These are phyloP conservation scores for Tulasnella sp. DNA, from an alignment of 768 basidiomycete genomes.

Conservation along the genomic window DNA sequence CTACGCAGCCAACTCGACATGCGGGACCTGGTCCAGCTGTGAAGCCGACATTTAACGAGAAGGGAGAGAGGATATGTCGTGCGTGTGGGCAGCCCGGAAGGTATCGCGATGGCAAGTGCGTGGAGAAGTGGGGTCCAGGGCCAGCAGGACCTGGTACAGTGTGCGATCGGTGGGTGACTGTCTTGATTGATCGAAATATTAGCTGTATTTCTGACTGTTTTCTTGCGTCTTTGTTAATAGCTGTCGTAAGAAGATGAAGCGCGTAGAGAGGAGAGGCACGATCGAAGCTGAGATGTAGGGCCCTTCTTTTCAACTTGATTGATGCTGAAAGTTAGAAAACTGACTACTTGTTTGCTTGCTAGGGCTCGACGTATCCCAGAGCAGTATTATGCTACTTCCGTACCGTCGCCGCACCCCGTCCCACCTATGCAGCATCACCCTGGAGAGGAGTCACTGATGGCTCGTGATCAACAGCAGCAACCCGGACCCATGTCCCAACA, in stretches of 20 bases:
- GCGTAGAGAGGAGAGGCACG: slow-evolving; percentile 56
- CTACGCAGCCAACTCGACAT: neutral
- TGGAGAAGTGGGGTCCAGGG: slow-evolving; percentile 82
- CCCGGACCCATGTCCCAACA: neutral
- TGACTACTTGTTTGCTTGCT: neutral
- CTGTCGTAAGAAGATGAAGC: slow-evolving; percentile 80
- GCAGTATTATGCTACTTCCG: neutral
- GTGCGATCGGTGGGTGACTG: slow-evolving; percentile 51
- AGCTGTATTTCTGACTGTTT: neutral
- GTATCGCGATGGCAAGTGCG: slow-evolving; percentile 77
- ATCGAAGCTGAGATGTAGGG: slow-evolving; percentile 17
- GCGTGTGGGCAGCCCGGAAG: slow-evolving; percentile 64
- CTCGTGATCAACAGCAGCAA: neutral
- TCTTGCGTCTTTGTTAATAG: slow-evolving; percentile 27
- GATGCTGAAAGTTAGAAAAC: neutral
- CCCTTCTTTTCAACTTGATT: neutral
- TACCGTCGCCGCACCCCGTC: neutral
- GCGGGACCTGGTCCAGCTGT: slow-evolving; percentile 9
- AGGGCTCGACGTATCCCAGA: neutral
- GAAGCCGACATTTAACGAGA: slow-evolving; percentile 34
- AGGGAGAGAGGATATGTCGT: slow-evolving; percentile 65
- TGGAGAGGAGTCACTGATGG: neutral
- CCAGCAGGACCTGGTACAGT: slow-evolving; percentile 77
- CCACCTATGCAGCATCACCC: neutral
- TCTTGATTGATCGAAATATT: neutral